A percentile compares a stretch with the other conserved stretches of the same genome.
Conservation (phyloP, 2,329 filamentous ascomycete genomes). For the Apiospora hydei region DNA sequence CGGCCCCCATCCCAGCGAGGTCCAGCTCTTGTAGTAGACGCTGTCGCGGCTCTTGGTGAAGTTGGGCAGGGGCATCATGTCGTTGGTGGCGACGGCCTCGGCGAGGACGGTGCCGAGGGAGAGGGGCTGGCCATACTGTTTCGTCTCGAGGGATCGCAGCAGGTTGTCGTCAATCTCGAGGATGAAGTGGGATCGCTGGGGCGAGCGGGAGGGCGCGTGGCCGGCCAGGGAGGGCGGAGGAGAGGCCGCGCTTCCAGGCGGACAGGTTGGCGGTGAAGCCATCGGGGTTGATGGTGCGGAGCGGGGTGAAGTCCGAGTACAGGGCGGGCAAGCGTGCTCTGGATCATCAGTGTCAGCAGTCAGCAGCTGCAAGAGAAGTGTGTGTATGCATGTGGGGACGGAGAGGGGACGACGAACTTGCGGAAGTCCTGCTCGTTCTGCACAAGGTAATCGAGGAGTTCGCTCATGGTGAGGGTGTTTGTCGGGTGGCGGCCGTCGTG, state of each 20-base stretch:
- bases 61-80: constrained; percentile 73
- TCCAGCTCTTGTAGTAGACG: constrained; percentile 75
- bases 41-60: constrained; percentile 73
- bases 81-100: constrained; percentile 74
- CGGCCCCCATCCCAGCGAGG: constrained; percentile 68
- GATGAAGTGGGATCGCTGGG: constrained; percentile 56
- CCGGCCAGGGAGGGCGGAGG: constrained; percentile 73
- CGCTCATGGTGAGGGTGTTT: constrained; percentile 56
- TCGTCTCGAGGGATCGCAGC: constrained; percentile 73
- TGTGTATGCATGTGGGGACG: constrained; percentile 17
- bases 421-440: constrained; percentile 68
- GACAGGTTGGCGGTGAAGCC: constrained; percentile 81
- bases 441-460: constrained; percentile 72
- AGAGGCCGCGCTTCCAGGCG: constrained; percentile 80
- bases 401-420: constrained; percentile 49
- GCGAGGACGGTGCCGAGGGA: constrained; percentile 79
- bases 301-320: constrained; percentile 84
- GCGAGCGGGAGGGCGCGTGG: constrained; percentile 48
- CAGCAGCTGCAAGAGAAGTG: background rate
- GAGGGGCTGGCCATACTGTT: constrained; percentile 81
- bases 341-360: constrained; percentile 31
- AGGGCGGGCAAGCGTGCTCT: constrained; percentile 83
- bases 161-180: constrained; percentile 69
- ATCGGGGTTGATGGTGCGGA: constrained; percentile 80
- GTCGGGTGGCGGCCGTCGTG: background rate